Evolutionary conservation across 2,329 filamentous ascomycete species (phyloP).

Genomic region (Escovopsis sp.): DNA sequence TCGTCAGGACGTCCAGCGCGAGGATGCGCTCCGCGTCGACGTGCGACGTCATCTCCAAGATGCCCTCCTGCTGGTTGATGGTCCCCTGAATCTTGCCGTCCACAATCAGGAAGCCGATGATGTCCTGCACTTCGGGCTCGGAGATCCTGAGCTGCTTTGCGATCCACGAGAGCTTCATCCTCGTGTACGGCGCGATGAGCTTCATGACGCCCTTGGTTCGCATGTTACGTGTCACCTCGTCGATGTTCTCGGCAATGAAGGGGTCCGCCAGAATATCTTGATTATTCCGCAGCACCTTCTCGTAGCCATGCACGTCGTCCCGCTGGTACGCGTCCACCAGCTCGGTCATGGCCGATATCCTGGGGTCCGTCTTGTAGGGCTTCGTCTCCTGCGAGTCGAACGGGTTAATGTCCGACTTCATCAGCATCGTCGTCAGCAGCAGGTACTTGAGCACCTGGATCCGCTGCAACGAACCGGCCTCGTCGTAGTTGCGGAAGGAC

Average conservation of each 20-base stretch:
- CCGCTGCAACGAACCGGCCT: constrained; percentile 87
- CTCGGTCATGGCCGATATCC: constrained; percentile 93
- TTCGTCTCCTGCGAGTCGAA: constrained; percentile 99
- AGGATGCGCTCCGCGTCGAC: constrained; percentile 60
- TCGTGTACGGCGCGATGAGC: constrained; percentile 85
- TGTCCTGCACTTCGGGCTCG: constrained; percentile 79
- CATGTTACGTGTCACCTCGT: constrained; percentile 97
- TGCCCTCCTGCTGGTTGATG: constrained; percentile 79
- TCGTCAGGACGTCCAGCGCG: constrained; percentile 59
- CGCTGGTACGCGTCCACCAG: constrained; percentile 92
- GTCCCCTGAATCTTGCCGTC: constrained; percentile 75
- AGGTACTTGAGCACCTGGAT: constrained; percentile 97
- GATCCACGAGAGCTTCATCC: constrained; percentile 79
- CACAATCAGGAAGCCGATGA: constrained; percentile 85
- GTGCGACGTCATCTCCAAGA: constrained; percentile 62
- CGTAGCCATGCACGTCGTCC: constrained; percentile 86
- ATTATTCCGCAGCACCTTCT: constrained; percentile 74
- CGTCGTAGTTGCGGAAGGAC: constrained; percentile 96
- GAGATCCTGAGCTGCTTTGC: constrained; percentile 78
- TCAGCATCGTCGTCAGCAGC: constrained; percentile 91
- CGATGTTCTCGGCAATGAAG: constrained; percentile 98
- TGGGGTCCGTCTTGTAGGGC: constrained; percentile 89
- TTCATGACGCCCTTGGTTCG: constrained; percentile 90
- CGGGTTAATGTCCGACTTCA: constrained; percentile 96
- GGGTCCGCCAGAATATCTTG: constrained; percentile 79